Percentiles rank a stretch among this genome's conserved stretches.
Evolutionary conservation across 1,284 basidiomycete genomes (phyloP).

Genomic region (Leccinum huronense): DNA sequence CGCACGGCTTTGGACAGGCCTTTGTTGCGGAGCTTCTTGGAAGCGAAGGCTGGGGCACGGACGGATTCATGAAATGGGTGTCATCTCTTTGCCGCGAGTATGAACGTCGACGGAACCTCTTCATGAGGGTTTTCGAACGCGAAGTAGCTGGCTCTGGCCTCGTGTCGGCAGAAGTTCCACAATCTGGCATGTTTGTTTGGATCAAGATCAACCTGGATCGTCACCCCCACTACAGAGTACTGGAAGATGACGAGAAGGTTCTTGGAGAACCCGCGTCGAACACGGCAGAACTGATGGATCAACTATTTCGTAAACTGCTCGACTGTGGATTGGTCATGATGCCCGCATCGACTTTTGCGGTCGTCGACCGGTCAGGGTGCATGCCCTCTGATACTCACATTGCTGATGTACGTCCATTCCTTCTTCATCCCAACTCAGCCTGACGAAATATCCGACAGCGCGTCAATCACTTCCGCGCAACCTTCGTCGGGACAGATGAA

Average conservation of each 20-base stretch:
- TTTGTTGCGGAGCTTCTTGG: conserved; percentile 35
- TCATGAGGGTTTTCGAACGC: conserved; percentile 33
- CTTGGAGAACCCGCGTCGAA: conserved; percentile 27
- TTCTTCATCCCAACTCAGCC: background rate
- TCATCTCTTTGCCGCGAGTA: conserved; percentile 33
- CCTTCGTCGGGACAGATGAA: conserved; percentile 35
- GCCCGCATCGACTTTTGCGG: conserved; percentile 38
- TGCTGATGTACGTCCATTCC: conserved; percentile 25
- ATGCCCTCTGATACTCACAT: conserved; percentile 22
- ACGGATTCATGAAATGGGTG: conserved; percentile 37
- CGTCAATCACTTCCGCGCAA: conserved; percentile 34
- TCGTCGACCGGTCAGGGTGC: conserved; percentile 28
- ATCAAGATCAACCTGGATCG: conserved; percentile 34
- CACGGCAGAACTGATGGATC: conserved; percentile 37
- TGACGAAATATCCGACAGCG: conserved; percentile 20
- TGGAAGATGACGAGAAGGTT: conserved; percentile 16
- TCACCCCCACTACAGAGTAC: conserved; percentile 29
- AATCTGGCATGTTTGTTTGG: conserved; percentile 41
- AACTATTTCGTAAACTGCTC: conserved; percentile 34
- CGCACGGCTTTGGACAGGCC: conserved; percentile 33
- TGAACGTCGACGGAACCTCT: conserved; percentile 34
- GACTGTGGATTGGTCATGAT: conserved; percentile 35
- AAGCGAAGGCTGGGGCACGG: conserved; percentile 28
- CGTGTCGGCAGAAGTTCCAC: conserved; percentile 28
- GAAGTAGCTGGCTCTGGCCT: conserved; percentile 24